A percentile compares a stretch with the other conserved stretches of the same genome.
phyloP scores from a whole-genome alignment of 108 stramenopile genomes.

The Nitzschia inconspicua region DNA sequence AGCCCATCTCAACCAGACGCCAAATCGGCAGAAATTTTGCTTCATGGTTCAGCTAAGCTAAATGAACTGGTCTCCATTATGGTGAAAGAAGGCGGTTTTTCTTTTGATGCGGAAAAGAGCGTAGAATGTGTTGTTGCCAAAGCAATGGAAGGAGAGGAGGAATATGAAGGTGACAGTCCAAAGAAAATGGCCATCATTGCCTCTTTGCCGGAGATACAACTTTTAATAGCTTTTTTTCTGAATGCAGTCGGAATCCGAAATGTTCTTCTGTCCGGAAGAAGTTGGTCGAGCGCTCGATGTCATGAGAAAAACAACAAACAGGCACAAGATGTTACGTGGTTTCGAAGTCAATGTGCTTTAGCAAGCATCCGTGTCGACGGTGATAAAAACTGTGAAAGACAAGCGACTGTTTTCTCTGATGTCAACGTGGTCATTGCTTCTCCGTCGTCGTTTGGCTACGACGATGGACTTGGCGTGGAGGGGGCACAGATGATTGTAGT shows the following conservation, averaged over 20 bases:
- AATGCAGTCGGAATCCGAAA: conserved; percentile 65
- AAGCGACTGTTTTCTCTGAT: too few relatives aligned
- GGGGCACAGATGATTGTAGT: conserved; percentile 62
- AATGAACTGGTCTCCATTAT: conserved; percentile 56
- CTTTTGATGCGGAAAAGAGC: conserved; percentile 11
- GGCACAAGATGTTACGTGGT: conserved; percentile 37
- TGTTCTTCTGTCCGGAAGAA: conserved; percentile 13
- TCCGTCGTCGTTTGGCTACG: conserved; percentile 37
- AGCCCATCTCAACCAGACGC: conserved; percentile 47
- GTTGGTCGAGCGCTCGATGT: not conserved
- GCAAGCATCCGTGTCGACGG: conserved; percentile 37
- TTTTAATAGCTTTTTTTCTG: conserved; percentile 58
- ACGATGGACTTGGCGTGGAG: conserved; percentile 59
- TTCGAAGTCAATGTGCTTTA: conserved; percentile 45
- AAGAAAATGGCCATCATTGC: conserved; percentile 73
- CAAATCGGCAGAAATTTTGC: conserved; percentile 35
- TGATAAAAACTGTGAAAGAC: not conserved
- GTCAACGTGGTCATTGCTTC: conserved; percentile 72
- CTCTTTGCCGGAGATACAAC: conserved; percentile 51
- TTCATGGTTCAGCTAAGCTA: conserved; percentile 63
- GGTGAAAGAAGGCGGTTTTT: conserved; percentile 41
- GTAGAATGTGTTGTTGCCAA: not conserved
- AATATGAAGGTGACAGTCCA: too few relatives aligned
- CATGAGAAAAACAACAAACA: not conserved
- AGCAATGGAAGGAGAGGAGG: conserved; percentile 1